These are phyloP conservation scores for Talaromyces sp. DNA, from an alignment of 2,329 filamentous ascomycete species.

Conservation along the genomic window DNA sequence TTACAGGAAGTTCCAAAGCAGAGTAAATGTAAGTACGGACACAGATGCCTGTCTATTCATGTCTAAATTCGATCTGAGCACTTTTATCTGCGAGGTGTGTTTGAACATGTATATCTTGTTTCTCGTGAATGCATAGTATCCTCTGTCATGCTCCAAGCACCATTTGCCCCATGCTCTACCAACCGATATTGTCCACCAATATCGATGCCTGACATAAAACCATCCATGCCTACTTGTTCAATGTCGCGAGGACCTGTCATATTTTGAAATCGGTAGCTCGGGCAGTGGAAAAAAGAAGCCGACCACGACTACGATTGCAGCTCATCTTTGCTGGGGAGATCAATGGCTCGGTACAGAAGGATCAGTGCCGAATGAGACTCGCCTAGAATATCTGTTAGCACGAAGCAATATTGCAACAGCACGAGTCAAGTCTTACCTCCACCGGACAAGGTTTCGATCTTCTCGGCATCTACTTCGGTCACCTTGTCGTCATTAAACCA, in stretches of 20 bases:
- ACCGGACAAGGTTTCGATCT: conserved; percentile 84
- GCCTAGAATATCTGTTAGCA: conserved; percentile 32
- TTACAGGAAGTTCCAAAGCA: neutral
- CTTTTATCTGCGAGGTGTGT: neutral
- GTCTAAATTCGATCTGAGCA: neutral
- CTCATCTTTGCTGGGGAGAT: conserved; percentile 45
- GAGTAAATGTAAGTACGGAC: neutral
- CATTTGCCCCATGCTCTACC: neutral
- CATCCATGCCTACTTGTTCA: neutral
- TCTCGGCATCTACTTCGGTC: conserved; percentile 82
- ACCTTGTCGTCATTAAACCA: conserved; percentile 99
- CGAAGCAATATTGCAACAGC: neutral
- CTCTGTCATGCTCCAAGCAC: neutral
- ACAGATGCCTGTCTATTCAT: neutral
- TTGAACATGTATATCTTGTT: neutral
- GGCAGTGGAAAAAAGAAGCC: neutral
- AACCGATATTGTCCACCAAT: neutral
- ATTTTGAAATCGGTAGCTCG: neutral
- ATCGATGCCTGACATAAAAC: neutral
- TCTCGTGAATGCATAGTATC: neutral
- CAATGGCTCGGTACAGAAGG: conserved; percentile 50
- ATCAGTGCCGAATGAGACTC: conserved; percentile 52
- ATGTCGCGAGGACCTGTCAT: neutral
- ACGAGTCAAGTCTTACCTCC: conserved; percentile 60
- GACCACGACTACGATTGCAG: conserved; percentile 5